Percentiles rank a stretch among this genome's conserved stretches.
phyloP scores from a whole-genome alignment of 768 basidiomycete species.

The Gymnopilus dilepis region DNA sequence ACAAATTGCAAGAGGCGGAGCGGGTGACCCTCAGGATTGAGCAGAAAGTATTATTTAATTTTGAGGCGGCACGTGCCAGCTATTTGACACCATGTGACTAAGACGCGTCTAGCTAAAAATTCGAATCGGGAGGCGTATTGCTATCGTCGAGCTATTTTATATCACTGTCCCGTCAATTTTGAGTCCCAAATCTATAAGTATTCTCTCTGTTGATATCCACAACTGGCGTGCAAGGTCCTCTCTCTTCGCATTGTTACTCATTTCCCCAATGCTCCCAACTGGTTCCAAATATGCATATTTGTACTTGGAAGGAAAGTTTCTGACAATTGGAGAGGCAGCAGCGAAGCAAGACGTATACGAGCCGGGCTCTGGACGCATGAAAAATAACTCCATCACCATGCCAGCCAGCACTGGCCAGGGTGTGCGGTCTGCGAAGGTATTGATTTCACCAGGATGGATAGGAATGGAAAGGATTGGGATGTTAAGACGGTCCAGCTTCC shows the following conservation, averaged over 20 bases:
- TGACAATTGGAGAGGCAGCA: constrained; percentile 42
- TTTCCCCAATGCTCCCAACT: constrained; percentile 34
- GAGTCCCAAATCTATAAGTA: constrained; percentile 14
- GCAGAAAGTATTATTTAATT: too few relatives aligned
- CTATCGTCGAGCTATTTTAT: too few relatives aligned
- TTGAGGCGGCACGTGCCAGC: too few relatives aligned
- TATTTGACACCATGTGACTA: background rate
- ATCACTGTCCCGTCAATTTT: background rate
- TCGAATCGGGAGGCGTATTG: too few relatives aligned
- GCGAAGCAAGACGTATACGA: constrained; percentile 43
- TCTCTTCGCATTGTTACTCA: constrained; percentile 39
- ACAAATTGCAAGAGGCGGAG: too few relatives aligned
- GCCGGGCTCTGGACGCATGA: constrained; percentile 36
- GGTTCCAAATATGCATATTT: constrained; percentile 45
- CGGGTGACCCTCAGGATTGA: too few relatives aligned
- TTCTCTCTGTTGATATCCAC: constrained; percentile 40
- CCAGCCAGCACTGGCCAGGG: constrained; percentile 21
- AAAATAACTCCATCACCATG: constrained; percentile 26
- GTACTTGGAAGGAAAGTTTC: constrained; percentile 37
- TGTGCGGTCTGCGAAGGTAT: constrained; percentile 16
- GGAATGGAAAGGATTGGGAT: constrained; percentile 14
- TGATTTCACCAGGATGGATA: constrained; percentile 5
- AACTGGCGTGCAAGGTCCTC: constrained; percentile 42
- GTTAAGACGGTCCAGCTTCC: constrained; percentile 37
- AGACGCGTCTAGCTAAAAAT: too few relatives aligned